Evolutionary conservation across 495 filamentous ascomycete genomes (phyloP).

Genomic region (Aspergillus olivimuriae): DNA sequence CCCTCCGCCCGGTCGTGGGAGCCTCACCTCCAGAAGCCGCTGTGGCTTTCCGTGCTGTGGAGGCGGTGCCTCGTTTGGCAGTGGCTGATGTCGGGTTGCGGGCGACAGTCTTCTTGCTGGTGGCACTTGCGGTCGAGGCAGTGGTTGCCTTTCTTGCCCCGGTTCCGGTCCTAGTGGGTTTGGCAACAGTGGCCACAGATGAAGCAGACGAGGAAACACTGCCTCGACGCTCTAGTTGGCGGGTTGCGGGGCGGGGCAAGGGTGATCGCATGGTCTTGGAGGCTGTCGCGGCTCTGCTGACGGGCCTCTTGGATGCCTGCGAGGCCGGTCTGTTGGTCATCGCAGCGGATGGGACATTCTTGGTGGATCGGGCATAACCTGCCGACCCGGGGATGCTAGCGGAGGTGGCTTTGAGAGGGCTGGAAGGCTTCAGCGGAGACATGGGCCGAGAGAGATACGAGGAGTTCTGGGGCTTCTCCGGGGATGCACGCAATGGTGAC

Average conservation of each 20-base stretch:
- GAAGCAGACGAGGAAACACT: conserved; percentile 41
- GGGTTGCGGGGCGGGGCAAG: conserved; percentile 31
- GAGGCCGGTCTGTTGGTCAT: conserved; percentile 20
- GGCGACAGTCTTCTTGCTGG: conserved; percentile 37
- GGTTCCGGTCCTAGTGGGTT: conserved; percentile 42
- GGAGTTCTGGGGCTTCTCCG: conserved; percentile 38
- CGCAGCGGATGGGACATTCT: conserved; percentile 27
- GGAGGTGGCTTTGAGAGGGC: conserved; percentile 43
- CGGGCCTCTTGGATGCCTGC: conserved; percentile 26
- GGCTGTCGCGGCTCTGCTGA: conserved; percentile 23
- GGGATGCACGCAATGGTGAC: conserved; percentile 46
- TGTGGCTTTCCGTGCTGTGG: conserved; percentile 31
- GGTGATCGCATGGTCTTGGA: conserved; percentile 27
- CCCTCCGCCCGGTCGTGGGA: conserved; percentile 32
- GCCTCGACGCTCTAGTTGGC: conserved; percentile 39
- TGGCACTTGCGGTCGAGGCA: conserved; percentile 35
- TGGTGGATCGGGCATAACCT: conserved; percentile 21
- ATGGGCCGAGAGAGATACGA: conserved; percentile 46
- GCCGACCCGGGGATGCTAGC: conserved; percentile 11
- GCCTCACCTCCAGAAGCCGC: conserved; percentile 28
- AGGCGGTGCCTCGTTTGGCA: conserved; percentile 29
- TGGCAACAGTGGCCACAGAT: conserved; percentile 54
- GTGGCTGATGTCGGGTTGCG: conserved; percentile 28
- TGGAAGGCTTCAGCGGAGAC: conserved; percentile 48
- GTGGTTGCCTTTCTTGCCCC: conserved; percentile 41